phyloP scores from a whole-genome alignment of 805 yeast species.

The Starmerella asiatica region DNA sequence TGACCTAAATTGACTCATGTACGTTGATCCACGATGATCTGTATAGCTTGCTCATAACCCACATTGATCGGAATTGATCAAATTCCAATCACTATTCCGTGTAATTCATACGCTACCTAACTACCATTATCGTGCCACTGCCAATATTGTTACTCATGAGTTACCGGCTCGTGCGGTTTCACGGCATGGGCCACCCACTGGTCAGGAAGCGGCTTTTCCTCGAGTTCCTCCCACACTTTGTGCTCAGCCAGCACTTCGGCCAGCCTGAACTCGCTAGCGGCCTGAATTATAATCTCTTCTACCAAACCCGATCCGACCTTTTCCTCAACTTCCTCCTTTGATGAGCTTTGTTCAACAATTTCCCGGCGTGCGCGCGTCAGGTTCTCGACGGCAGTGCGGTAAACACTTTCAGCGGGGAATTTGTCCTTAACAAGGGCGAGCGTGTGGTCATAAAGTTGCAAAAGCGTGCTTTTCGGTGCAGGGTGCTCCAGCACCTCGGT shows the following conservation, averaged over 20 bases:
- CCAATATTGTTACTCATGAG: too few relatives aligned
- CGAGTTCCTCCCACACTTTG: slow-evolving; percentile 69
- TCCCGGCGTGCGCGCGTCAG: slow-evolving; percentile 56
- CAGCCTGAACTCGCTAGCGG: slow-evolving; percentile 61
- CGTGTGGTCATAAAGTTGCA: slow-evolving; percentile 58
- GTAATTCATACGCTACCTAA: too few relatives aligned
- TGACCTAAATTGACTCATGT: background rate
- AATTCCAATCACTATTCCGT: too few relatives aligned
- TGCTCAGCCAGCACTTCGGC: slow-evolving; percentile 54
- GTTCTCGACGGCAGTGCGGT: slow-evolving; percentile 59
- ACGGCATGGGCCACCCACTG: slow-evolving; percentile 44
- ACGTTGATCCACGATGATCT: too few relatives aligned
- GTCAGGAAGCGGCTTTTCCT: slow-evolving; percentile 64
- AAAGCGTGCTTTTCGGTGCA: slow-evolving; percentile 66
- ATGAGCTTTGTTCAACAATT: slow-evolving; percentile 50
- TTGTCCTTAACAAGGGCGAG: slow-evolving; percentile 42
- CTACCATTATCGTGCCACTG: too few relatives aligned
- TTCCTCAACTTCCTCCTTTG: slow-evolving; percentile 51
- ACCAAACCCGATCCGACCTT: slow-evolving; percentile 71
- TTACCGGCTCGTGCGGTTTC: slow-evolving; percentile 14
- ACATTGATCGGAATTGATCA: too few relatives aligned
- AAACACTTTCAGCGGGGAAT: slow-evolving; percentile 61
- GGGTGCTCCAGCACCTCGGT: slow-evolving; percentile 72
- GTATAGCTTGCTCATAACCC: too few relatives aligned
- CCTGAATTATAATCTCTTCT: slow-evolving; percentile 72